Conservation (phyloP, 192 early-diverging fungal species). For the Coemansia sp. region DNA sequence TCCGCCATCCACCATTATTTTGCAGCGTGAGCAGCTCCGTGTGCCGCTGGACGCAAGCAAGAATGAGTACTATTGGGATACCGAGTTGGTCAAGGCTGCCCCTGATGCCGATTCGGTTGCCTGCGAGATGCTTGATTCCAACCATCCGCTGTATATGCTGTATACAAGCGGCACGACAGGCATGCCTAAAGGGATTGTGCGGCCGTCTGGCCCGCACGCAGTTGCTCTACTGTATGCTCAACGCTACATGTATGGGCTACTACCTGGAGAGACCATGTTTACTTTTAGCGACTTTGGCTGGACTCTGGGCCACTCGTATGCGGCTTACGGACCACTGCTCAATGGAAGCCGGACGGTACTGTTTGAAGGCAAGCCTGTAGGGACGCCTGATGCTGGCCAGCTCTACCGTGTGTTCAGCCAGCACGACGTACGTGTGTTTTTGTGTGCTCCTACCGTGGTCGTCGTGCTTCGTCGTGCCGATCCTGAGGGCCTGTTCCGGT, state of each 20-base stretch:
- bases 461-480: constrained; percentile 80
- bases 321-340: constrained; percentile 77
- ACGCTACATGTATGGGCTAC: constrained; percentile 67
- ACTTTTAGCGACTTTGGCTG: constrained; percentile 84
- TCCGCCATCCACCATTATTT: constrained; percentile 57
- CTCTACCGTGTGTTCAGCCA: constrained; percentile 78
- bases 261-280: constrained; percentile 76
- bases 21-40: constrained; percentile 62
- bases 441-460: constrained; percentile 83
- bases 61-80: constrained; percentile 55
- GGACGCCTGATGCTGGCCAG: constrained; percentile 73
- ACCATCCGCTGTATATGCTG: constrained; percentile 78
- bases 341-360: constrained; percentile 74
- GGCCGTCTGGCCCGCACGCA: constrained; percentile 65
- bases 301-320: constrained; percentile 83
- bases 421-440: constrained; percentile 71
- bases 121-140: constrained; percentile 60
- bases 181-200: constrained; percentile 67
- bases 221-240: constrained; percentile 69
- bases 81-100: constrained; percentile 52
- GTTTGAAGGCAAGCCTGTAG: constrained; percentile 85
- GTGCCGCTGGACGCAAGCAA: constrained; percentile 48
- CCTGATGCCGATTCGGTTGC: constrained; percentile 38
- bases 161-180: constrained; percentile 78
- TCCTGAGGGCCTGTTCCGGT: constrained; percentile 58